Percentiles rank a stretch among this genome's conserved stretches.
Conservation (phyloP, 495 filamentous ascomycete species). For the Aspergillus hancockii region DNA sequence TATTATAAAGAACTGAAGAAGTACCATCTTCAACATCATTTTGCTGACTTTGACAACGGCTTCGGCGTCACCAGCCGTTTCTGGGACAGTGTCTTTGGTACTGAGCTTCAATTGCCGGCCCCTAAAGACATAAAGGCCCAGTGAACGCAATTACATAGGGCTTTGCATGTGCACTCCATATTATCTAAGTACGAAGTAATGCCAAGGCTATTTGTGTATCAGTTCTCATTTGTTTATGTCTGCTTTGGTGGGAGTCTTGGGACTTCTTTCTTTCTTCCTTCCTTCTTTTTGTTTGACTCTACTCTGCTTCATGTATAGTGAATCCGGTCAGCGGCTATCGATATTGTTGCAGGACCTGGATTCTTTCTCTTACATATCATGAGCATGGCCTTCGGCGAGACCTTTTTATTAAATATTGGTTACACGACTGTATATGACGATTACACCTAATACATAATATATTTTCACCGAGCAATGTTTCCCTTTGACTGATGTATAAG, state of each 20-base stretch:
- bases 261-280: conserved; percentile 12
- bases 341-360: neutral
- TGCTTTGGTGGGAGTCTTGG: conserved; percentile 19
- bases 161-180: neutral
- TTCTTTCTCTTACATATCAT: neutral
- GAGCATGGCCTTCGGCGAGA: neutral
- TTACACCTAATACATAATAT: conserved; percentile 38
- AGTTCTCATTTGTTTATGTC: conserved; percentile 17
- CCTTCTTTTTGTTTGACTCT: conserved; percentile 1
- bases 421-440: conserved; percentile 31
- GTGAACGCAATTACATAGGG: conserved; percentile 31
- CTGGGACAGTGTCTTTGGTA: conserved; percentile 93
- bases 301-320: conserved; percentile 24
- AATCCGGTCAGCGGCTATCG: conserved; percentile 1
- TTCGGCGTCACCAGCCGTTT: conserved; percentile 98
- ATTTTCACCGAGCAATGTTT: neutral
- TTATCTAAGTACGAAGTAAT: conserved; percentile 24
- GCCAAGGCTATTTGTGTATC: conserved; percentile 24
- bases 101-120: conserved; percentile 61
- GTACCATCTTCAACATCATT: conserved; percentile 96
- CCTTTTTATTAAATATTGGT: conserved; percentile 7
- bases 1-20: conserved; percentile 93
- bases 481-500: neutral
- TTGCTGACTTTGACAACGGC: conserved; percentile 94
- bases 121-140: conserved; percentile 56